Base-by-base conservation (phyloP, 129 eudicot species). In the Flaveria sonorensis region DNA sequence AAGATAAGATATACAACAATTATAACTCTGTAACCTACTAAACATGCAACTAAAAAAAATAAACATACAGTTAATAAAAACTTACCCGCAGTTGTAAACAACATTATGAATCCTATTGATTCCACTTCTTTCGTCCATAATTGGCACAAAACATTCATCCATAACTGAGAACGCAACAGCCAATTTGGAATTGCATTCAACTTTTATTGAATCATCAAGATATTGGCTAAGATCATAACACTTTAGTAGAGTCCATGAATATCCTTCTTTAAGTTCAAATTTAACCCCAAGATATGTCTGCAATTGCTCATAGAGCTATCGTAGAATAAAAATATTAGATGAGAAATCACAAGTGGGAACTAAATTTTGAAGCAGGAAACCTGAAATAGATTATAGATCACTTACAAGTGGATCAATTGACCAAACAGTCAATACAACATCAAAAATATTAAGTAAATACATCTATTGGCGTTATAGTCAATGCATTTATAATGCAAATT, bases 91-190 rank as follows among this genome's bases (percentile, higher is more conserved):
- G 82, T 82, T 88, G 81, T 89, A 94, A 72, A 91, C 85, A 57
- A 89, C 92, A 83, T 83, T 88, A 21, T 85, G 90, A 72, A 94
- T 86, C 77, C 81, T 60, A 71, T 89, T 88, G 68, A 85, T 77
- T 20, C 91, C 88, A 80, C 97, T 94, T 86, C 97, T 89, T 69
- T 83, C 86, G 52, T 94, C 99, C 78, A 82, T 75, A 52, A 91
- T 85, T 32, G 99, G 99, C 75, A 86, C 81, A 83, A 94, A 94
- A 73, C 99, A 94, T 82, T 94, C 99, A 51, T 94, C 88, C 97
- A 94, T 87, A 43, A 94, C 78, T 36, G 88, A 79, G 45, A 86
- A 86, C 15, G 97, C 99, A 53, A 94, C 87, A 79, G 96, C 97
- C 80, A 94, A 82, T 77, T 94, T 94, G 39, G 97, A 85, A 81